These are phyloP conservation scores for Trichoderma breve DNA, from an alignment of 2,329 filamentous ascomycete genomes.

Conservation along the genomic window DNA sequence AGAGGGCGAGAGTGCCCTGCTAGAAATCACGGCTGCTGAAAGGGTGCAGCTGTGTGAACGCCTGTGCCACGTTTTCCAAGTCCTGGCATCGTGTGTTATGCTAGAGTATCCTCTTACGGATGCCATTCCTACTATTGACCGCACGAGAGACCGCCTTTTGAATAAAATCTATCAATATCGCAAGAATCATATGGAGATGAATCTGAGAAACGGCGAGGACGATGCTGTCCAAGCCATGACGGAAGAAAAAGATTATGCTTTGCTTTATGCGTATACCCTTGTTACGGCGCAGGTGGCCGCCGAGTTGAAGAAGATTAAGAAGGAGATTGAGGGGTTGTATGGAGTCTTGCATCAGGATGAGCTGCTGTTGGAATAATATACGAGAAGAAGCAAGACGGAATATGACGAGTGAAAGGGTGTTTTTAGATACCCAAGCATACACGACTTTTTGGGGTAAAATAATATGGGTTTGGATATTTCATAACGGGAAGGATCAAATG, in stretches of 20 bases:
- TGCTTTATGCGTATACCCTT: conserved; percentile 85
- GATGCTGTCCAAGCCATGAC: conserved; percentile 40
- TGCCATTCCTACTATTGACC: conserved; percentile 77
- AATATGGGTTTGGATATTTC: not conserved
- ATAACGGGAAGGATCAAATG: not conserved
- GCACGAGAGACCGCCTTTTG: conserved; percentile 76
- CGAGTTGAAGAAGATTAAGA: conserved; percentile 59
- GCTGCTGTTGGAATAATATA: conserved; percentile 51
- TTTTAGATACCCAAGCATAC: not conserved
- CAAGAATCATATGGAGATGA: conserved; percentile 56
- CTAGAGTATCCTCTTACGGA: conserved; percentile 91
- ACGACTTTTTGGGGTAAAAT: not conserved
- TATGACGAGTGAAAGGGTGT: not conserved
- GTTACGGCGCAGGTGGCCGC: conserved; percentile 66
- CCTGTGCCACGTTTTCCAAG: conserved; percentile 83
- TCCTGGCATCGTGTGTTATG: conserved; percentile 90
- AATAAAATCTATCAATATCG: conserved; percentile 87
- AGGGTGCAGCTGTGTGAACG: conserved; percentile 78
- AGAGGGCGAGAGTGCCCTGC: conserved; percentile 75
- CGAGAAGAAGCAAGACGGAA: not conserved
- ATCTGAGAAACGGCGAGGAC: conserved; percentile 23
- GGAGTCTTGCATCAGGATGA: conserved; percentile 61
- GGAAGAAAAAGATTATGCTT: conserved; percentile 79
- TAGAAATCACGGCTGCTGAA: conserved; percentile 77
- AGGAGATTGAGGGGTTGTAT: conserved; percentile 62